phyloP scores from a whole-genome alignment of 2,329 filamentous ascomycete species.

The Graphilbum fragrans region DNA sequence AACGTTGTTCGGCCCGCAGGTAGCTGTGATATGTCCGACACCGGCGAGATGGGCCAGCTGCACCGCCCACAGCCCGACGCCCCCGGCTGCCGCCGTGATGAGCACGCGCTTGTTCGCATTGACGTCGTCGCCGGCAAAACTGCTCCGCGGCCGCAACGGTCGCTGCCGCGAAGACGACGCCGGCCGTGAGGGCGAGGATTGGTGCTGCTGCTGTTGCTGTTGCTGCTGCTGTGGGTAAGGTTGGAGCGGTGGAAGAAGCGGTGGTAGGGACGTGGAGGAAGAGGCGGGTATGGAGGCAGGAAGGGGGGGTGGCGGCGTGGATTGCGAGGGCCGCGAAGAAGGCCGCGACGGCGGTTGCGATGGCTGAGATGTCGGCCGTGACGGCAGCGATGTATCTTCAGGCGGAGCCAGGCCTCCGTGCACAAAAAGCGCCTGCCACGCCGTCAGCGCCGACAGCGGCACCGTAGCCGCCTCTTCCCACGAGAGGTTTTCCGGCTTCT shows the following conservation, averaged over 20 bases:
- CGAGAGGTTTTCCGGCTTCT: slow-evolving; percentile 10
- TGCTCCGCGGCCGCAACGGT: not conserved
- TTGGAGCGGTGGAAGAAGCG: not conserved
- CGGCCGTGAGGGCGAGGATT: not conserved
- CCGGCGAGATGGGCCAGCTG: slow-evolving; percentile 14
- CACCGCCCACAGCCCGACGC: slow-evolving; percentile 13
- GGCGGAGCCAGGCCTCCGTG: slow-evolving; percentile 8
- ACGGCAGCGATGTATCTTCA: not conserved
- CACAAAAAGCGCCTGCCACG: slow-evolving; percentile 14
- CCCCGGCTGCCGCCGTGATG: slow-evolving; percentile 13
- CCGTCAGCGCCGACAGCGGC: slow-evolving; percentile 12
- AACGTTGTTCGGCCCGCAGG: slow-evolving; percentile 8
- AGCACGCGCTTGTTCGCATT: slow-evolving; percentile 11
- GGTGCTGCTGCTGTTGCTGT: not conserved
- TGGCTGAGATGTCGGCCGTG: too few relatives aligned
- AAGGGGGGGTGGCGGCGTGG: not conserved
- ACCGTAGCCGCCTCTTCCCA: slow-evolving; percentile 15
- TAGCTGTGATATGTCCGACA: slow-evolving; percentile 10
- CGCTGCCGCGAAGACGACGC: not conserved
- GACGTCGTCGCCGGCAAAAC: not conserved
- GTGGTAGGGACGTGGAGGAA: not conserved
- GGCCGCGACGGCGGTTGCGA: not conserved
- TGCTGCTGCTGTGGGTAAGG: not conserved
- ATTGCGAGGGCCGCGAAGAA: not conserved
- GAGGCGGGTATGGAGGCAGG: not conserved